Evolutionary conservation across 768 basidiomycete genomes (phyloP), one percentile per base, ranked within the genome.

Genomic region (Leucosporidium yakuticum): DNA sequence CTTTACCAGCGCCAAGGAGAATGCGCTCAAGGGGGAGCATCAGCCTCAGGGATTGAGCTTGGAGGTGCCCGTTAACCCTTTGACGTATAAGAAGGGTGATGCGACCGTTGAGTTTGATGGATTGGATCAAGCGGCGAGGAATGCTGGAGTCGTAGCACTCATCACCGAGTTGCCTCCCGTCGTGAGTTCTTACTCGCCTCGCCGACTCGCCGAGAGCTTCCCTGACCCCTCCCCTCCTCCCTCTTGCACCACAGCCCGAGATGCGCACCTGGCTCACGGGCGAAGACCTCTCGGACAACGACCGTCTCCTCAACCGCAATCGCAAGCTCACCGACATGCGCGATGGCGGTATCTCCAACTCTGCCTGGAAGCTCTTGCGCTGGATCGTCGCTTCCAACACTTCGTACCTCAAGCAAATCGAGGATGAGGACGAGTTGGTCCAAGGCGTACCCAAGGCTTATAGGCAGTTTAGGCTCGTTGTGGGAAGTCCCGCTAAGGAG

Each of bases 401-500:
- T 2, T 85, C 87, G 0, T 83, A 88, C 74, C 80, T 88, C 17
- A 86, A 88, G 78, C 85, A 86, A 66, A 83, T 88, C 50, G 81
- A 81, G 17, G 79, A 81, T 5, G 78, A 79, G 11, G 84, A 85
- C 56, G 85, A 88, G 69, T 77, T 80, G 21, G 81, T 88, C 57
- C 79, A 81, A 66, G 83, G 83, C 60, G 77, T 87, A 25, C 83
- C 86, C 84, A 74, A 65, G 76, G 74, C 65, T 0, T 87, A 84
- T 83, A 79, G 82, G 32, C 88, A 89, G 69, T 89, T 87, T 76
- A 81, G 85, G 29, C 84, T 89, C 76, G 85, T 84, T 63, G 87
- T 87, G 17, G 88, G 87, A 7, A 83, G 85, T 1, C 87, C 88
- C 5, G 85, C 86, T 70, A 86, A 86, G 14, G 88, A 88, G 76